Conservation (phyloP, 164 flowering plant genomes). For the Vitis amurensis region DNA sequence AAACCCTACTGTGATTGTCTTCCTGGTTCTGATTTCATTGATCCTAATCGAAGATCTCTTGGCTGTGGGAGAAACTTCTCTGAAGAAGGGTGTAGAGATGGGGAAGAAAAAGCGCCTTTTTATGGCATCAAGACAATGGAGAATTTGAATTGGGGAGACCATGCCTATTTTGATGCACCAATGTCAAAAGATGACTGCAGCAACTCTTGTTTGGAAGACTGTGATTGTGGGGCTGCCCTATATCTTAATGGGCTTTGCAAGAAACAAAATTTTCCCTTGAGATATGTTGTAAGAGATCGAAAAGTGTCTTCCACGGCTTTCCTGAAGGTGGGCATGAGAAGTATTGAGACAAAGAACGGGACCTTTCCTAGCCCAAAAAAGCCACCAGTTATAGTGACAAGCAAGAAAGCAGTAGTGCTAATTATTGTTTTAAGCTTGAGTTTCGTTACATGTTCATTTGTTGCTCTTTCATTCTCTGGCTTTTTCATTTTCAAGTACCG, state of each 20-base stretch:
- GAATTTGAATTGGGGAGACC: constrained; percentile 3
- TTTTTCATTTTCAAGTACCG: not conserved
- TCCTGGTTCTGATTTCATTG: constrained; percentile 7
- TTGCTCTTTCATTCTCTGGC: not conserved
- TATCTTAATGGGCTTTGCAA: constrained; percentile 2
- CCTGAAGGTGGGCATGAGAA: constrained; percentile 11
- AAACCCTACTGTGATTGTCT: constrained; percentile 6
- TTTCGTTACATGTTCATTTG: not conserved
- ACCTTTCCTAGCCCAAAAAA: not conserved
- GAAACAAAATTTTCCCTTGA: constrained; percentile 30
- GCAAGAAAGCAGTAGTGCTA: not conserved
- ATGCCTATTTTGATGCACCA: not conserved
- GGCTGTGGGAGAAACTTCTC: constrained; percentile 15
- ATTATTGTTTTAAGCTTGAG: not conserved
- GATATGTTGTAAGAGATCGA: constrained; percentile 1
- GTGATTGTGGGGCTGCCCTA: constrained; percentile 16
- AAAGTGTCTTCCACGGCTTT: not conserved
- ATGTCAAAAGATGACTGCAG: constrained; percentile 6
- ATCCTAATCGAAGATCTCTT: not conserved
- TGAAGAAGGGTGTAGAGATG: not conserved
- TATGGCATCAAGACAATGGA: not conserved
- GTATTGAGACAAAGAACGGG: not conserved
- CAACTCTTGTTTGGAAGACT: constrained; percentile 21
- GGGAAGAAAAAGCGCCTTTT: not conserved
- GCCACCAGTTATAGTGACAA: not conserved